A percentile compares a stretch with the other conserved stretches of the same genome.
These are phyloP conservation scores for Pinus albicaulis DNA, from an alignment of 75 land plant genomes.

Conservation along the genomic window DNA sequence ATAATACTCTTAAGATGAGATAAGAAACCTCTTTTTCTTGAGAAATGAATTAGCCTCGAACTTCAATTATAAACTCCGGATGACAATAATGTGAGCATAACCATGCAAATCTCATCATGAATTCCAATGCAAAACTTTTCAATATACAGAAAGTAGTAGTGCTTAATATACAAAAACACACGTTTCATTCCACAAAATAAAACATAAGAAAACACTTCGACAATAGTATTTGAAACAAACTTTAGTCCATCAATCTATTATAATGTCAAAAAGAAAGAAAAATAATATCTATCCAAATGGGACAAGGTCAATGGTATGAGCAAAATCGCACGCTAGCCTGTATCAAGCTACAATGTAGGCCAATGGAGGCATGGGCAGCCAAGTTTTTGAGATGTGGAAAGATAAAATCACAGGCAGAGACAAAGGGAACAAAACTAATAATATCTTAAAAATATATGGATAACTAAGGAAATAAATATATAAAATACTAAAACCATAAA, in stretches of 20 bases:
- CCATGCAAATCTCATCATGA: not conserved
- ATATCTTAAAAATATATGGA: not conserved
- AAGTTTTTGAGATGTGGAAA: not conserved
- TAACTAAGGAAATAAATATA: not conserved
- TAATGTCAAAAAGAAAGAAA: not conserved
- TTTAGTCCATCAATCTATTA: not conserved
- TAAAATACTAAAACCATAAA: too few relatives aligned
- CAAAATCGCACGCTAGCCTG: too few relatives aligned
- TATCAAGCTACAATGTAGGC: too few relatives aligned
- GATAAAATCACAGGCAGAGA: not conserved
- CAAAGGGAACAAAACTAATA: not conserved
- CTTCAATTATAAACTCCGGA: too few relatives aligned
- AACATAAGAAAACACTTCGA: not conserved
- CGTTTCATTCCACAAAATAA: not conserved
- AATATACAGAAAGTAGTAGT: not conserved
- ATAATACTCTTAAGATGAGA: too few relatives aligned
- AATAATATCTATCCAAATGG: not conserved
- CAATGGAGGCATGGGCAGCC: not conserved
- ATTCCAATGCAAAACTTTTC: conserved; percentile 12
- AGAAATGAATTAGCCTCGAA: too few relatives aligned
- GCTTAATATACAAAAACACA: not conserved
- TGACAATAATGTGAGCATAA: too few relatives aligned
- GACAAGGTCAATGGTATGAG: too few relatives aligned
- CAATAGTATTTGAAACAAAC: not conserved
- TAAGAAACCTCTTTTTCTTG: too few relatives aligned